Evolutionary conservation across 768 basidiomycete genomes (phyloP).

Genomic region (Tulasnella sp.): DNA sequence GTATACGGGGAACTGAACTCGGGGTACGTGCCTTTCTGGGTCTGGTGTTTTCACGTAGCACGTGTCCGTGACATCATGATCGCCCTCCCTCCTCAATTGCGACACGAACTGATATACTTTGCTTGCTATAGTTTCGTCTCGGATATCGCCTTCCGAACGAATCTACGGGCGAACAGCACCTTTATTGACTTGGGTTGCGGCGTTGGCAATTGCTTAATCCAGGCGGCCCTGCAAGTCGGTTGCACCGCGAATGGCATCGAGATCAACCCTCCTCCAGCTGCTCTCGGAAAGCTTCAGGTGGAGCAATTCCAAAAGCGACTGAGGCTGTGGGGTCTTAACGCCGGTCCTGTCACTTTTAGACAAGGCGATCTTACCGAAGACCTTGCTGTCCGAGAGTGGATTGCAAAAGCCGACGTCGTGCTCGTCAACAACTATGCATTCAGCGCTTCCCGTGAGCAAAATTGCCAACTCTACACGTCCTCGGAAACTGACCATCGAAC

Average conservation of each 20-base stretch:
- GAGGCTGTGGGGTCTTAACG: conserved; percentile 79
- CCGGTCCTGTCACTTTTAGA: conserved; percentile 65
- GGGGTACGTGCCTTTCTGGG: conserved; percentile 27
- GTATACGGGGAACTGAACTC: conserved; percentile 89
- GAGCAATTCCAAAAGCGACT: conserved; percentile 64
- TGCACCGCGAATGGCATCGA: conserved; percentile 71
- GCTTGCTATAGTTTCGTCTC: conserved; percentile 35
- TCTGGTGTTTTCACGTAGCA: background rate
- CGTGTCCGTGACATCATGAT: background rate
- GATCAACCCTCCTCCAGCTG: conserved; percentile 63
- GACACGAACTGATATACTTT: too few relatives aligned
- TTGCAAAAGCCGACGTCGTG: conserved; percentile 79
- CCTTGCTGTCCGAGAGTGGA: conserved; percentile 49
- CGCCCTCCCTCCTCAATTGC: too few relatives aligned
- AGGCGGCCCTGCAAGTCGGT: conserved; percentile 65
- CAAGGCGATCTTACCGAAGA: conserved; percentile 78
- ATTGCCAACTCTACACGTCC: background rate
- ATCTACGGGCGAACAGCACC: conserved; percentile 45
- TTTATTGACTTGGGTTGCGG: conserved; percentile 81
- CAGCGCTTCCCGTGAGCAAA: conserved; percentile 49
- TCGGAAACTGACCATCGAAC: background rate
- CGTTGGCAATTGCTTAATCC: conserved; percentile 73
- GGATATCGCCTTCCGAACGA: conserved; percentile 46
- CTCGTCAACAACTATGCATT: conserved; percentile 85
- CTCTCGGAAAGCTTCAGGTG: conserved; percentile 64